phyloP scores from a whole-genome alignment of 495 filamentous ascomycete species.

The Aspergillus kassunensis region DNA sequence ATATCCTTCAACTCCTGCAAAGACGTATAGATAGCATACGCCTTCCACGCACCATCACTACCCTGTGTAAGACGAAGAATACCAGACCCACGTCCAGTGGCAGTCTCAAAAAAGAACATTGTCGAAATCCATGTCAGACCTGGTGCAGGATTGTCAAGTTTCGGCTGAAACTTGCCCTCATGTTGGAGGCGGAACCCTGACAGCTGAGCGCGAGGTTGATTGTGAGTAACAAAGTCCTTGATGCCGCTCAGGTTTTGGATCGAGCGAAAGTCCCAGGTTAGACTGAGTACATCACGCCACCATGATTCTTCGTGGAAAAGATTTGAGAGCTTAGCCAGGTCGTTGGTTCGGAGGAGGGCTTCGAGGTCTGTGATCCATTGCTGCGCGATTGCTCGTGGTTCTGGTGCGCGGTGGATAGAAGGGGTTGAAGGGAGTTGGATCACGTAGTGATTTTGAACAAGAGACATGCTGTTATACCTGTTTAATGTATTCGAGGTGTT shows the following conservation, averaged over 20 bases:
- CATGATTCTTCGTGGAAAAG: conserved; percentile 56
- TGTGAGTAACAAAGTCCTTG: conserved; percentile 37
- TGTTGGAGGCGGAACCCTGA: conserved; percentile 38
- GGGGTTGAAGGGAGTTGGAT: conserved; percentile 31
- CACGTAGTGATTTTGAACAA: conserved; percentile 25
- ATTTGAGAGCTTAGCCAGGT: conserved; percentile 10
- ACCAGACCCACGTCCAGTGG: conserved; percentile 53
- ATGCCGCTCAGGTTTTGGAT: conserved; percentile 49
- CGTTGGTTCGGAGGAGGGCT: conserved; percentile 18
- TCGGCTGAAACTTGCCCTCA: conserved; percentile 37
- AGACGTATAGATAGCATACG: conserved; percentile 60
- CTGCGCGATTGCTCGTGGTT: conserved; percentile 29
- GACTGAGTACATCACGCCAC: conserved; percentile 60
- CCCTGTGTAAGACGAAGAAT: conserved; percentile 52
- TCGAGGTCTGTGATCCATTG: conserved; percentile 36
- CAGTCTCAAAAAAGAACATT: conserved; percentile 49
- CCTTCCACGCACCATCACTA: conserved; percentile 52
- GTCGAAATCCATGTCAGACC: conserved; percentile 48
- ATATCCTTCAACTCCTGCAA: conserved; percentile 48
- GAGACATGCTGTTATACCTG: conserved; percentile 11
- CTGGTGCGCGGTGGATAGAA: conserved; percentile 9
- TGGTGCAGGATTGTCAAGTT: conserved; percentile 38
- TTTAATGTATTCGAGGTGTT: not conserved
- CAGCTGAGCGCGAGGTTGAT: conserved; percentile 31
- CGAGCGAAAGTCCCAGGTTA: conserved; percentile 58